These are phyloP conservation scores for Citeromyces siamensis DNA, from an alignment of 1,139 yeast species.

Conservation along the genomic window DNA sequence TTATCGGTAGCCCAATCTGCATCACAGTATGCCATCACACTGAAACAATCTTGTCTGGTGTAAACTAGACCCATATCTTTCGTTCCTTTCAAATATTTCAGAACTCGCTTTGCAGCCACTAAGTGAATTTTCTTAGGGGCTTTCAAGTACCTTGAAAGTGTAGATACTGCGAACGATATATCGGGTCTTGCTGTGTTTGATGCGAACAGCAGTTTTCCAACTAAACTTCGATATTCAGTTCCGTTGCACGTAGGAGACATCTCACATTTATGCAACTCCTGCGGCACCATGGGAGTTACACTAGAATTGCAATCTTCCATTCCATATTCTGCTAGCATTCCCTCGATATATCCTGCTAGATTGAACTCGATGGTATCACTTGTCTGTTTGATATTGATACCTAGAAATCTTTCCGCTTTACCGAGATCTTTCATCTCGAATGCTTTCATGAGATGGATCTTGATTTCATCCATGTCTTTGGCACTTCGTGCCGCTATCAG, in stretches of 20 bases:
- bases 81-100: constrained; percentile 9
- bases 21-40: constrained; percentile 8
- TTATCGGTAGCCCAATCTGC: constrained; percentile 9
- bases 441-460: neutral
- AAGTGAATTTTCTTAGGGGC: constrained; percentile 2
- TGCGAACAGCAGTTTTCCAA: constrained; percentile 2
- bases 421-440: constrained; percentile 2
- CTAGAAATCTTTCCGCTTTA: neutral
- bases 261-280: neutral
- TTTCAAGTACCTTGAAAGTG: neutral
- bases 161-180: neutral
- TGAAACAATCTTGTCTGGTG: neutral
- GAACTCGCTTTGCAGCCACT: constrained; percentile 9
- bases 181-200: constrained; percentile 1
- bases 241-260: constrained; percentile 1
- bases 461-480: neutral
- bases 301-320: constrained; percentile 2
- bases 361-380: constrained; percentile 1
- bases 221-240: constrained; percentile 1
- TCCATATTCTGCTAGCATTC: constrained; percentile 2
- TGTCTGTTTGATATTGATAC: neutral
- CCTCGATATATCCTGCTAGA: neutral
- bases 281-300: constrained; percentile 2
- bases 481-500: constrained; percentile 1
- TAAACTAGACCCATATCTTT: constrained; percentile 6